These are phyloP conservation scores for Salix viminalis DNA, from an alignment of 345 rosid species.

Conservation along the genomic window DNA sequence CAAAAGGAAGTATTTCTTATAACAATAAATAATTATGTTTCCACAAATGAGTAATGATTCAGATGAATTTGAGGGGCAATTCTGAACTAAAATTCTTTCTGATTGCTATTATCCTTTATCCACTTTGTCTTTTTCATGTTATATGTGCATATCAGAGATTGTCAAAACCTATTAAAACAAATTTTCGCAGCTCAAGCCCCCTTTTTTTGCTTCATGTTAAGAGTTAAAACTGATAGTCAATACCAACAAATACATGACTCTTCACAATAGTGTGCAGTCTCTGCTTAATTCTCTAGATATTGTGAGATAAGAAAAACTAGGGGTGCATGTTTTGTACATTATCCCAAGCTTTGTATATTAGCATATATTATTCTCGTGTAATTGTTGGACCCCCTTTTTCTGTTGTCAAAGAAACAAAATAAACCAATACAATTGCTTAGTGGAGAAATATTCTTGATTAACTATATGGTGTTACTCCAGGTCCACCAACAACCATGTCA, in stretches of 20 bases:
- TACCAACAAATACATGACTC: no score
- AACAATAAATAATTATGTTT: neutral
- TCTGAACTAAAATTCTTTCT: no score
- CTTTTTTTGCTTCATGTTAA: no score
- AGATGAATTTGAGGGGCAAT: conserved; percentile 4
- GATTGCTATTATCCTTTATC: neutral
- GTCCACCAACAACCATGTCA: conserved; percentile 96
- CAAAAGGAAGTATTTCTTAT: neutral
- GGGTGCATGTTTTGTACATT: no score
- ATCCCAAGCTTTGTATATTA: no score
- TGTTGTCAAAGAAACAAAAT: neutral
- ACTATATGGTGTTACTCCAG: conserved; percentile 36
- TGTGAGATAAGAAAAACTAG: no score
- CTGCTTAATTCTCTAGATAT: no score
- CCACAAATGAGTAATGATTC: neutral
- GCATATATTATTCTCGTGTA: neutral
- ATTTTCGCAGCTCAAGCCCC: no score
- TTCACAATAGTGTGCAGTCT: no score
- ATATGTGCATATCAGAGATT: no score
- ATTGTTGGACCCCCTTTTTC: neutral
- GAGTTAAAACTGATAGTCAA: no score
- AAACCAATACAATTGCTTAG: neutral
- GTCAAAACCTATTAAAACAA: no score
- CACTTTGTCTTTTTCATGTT: neutral
- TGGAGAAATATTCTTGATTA: conserved; percentile 16